Conservation (phyloP, 2,329 filamentous ascomycete species). For the Pyricularia sp. region DNA sequence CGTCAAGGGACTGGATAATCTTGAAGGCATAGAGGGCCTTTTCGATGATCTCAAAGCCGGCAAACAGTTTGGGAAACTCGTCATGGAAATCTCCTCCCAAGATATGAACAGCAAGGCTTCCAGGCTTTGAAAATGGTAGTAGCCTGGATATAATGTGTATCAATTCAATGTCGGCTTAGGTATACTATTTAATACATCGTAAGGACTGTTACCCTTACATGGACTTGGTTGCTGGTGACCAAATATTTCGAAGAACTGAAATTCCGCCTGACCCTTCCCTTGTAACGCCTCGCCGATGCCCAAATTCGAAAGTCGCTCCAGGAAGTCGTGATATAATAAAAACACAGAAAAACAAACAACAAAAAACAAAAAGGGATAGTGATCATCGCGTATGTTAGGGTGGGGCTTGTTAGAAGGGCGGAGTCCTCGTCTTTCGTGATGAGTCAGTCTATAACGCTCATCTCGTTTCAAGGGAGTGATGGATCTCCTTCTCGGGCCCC, state of each 20-base stretch:
- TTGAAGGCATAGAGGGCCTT: constrained; percentile 69
- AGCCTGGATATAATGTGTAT: neutral
- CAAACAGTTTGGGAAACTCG: constrained; percentile 85
- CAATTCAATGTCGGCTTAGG: neutral
- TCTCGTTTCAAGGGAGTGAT: neutral
- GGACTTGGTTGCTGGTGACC: neutral
- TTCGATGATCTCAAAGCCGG: constrained; percentile 85
- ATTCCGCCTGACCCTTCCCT: neutral
- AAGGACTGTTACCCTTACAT: neutral
- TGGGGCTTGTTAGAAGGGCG: neutral
- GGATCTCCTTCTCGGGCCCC: neutral
- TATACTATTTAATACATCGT: neutral
- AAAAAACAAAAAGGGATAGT: neutral
- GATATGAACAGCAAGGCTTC: constrained; percentile 3
- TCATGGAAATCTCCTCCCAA: constrained; percentile 54
- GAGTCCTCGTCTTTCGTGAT: neutral
- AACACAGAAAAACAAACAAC: neutral
- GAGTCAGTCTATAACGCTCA: neutral
- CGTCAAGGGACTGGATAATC: constrained; percentile 59
- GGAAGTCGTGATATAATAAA: neutral
- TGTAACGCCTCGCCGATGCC: neutral
- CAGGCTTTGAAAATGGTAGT: neutral
- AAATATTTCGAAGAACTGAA: neutral
- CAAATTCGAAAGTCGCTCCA: neutral
- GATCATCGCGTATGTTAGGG: neutral